A percentile compares a stretch with the other conserved stretches of the same genome.
phyloP scores from a whole-genome alignment of 805 yeast species.

The Candida chilensis region DNA sequence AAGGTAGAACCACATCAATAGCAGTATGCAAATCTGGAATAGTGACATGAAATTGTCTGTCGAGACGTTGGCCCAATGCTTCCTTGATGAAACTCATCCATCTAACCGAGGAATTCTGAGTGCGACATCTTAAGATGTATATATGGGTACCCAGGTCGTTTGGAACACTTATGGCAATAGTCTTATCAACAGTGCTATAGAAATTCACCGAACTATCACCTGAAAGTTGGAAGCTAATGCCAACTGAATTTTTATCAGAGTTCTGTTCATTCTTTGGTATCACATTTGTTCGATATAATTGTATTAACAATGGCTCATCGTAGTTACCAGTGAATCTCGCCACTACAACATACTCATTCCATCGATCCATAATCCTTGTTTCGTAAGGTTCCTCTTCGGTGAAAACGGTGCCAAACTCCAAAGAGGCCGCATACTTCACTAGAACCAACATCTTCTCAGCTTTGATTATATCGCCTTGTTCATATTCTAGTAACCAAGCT shows the following conservation, averaged over 20 bases:
- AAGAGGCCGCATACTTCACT: constrained; percentile 31
- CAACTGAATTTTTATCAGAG: constrained; percentile 1
- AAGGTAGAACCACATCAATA: constrained; percentile 39
- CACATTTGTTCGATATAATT: constrained; percentile 45
- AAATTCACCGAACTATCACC: constrained; percentile 40
- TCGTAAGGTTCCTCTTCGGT: constrained; percentile 43
- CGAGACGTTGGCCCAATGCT: constrained; percentile 26
- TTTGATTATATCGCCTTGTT: constrained; percentile 55
- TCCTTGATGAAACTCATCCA: constrained; percentile 58
- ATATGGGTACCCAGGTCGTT: constrained; percentile 13
- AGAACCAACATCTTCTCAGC: constrained; percentile 63
- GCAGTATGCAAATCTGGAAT: constrained; percentile 37
- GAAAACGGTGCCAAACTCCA: constrained; percentile 11
- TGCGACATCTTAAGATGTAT: constrained; percentile 48
- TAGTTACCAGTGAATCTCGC: constrained; percentile 51
- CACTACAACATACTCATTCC: constrained; percentile 75
- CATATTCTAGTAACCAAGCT: constrained; percentile 17
- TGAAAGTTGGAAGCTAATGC: constrained; percentile 4
- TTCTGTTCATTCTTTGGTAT: constrained; percentile 12
- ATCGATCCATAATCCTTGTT: constrained; percentile 54
- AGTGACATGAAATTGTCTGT: constrained; percentile 18
- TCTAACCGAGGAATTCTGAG: constrained; percentile 41
- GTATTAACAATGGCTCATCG: constrained; percentile 47
- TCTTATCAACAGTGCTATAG: constrained; percentile 62
- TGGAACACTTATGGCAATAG: constrained; percentile 42